A percentile compares a stretch with the other conserved stretches of the same genome.
Conservation (phyloP, 768 basidiomycete genomes). For the Russula sp. region DNA sequence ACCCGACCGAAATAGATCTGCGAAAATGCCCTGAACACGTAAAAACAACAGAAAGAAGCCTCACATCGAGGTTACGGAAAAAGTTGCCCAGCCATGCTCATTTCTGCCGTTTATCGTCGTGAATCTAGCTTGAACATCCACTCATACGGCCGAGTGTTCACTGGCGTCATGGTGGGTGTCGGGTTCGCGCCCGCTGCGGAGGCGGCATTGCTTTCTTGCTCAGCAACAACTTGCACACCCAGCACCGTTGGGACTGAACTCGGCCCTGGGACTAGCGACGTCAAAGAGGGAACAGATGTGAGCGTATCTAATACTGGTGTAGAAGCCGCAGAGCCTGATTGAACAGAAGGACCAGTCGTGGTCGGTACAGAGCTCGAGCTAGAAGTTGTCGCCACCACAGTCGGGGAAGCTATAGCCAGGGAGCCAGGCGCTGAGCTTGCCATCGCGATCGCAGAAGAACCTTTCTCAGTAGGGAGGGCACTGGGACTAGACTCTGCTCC, state of each 20-base stretch:
- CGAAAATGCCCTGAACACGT: background rate
- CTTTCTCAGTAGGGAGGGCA: background rate
- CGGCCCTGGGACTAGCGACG: background rate
- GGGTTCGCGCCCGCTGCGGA: background rate
- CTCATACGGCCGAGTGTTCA: constrained; percentile 22
- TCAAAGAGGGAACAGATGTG: background rate
- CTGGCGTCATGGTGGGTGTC: constrained; percentile 18
- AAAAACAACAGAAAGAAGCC: constrained; percentile 2
- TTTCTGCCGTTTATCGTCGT: background rate
- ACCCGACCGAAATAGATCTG: background rate
- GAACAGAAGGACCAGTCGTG: background rate
- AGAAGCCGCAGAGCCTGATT: background rate
- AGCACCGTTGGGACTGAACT: constrained; percentile 3
- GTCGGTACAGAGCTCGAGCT: constrained; percentile 1
- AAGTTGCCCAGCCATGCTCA: background rate
- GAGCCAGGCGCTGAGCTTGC: background rate
- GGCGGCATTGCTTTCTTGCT: background rate
- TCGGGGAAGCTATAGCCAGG: background rate
- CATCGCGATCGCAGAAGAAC: background rate
- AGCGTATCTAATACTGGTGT: background rate
- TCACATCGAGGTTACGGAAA: constrained; percentile 7
- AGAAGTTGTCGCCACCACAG: background rate
- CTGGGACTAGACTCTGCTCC: background rate
- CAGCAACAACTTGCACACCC: constrained; percentile 15
- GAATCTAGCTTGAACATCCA: constrained; percentile 23